phyloP scores from a whole-genome alignment of 345 rosid species.

The Euphorbia tirucalli region DNA sequence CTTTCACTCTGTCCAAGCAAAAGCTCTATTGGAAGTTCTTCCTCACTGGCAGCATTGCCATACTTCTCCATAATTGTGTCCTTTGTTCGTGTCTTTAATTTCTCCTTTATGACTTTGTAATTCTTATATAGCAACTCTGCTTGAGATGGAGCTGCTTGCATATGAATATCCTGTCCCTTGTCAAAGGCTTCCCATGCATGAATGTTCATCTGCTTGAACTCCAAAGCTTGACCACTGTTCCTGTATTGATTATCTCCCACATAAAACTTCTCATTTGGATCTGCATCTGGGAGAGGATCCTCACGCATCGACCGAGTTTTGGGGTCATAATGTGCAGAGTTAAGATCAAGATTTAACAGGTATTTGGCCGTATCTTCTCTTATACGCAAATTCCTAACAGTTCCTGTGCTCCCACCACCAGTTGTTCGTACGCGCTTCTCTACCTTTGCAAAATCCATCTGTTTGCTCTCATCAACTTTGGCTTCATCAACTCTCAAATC shows the following conservation, averaged over 20 bases:
- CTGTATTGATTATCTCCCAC: slow-evolving; percentile 73
- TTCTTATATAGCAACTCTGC: slow-evolving; percentile 59
- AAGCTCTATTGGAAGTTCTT: slow-evolving; percentile 61
- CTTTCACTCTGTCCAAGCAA: slow-evolving; percentile 64
- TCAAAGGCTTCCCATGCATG: slow-evolving; percentile 71
- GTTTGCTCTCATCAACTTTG: slow-evolving; percentile 82
- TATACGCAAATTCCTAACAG: slow-evolving; percentile 87
- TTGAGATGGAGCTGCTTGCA: slow-evolving; percentile 75
- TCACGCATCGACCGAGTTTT: slow-evolving; percentile 77
- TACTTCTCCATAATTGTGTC: slow-evolving; percentile 59
- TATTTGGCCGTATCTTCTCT: slow-evolving; percentile 80
- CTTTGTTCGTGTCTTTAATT: slow-evolving; percentile 45
- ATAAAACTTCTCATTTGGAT: slow-evolving; percentile 72
- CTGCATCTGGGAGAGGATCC: slow-evolving; percentile 80
- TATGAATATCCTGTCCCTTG: slow-evolving; percentile 71
- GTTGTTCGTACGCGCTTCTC: slow-evolving; percentile 97
- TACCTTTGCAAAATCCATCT: slow-evolving; percentile 96
- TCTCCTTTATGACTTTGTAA: slow-evolving; percentile 47
- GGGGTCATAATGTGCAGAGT: slow-evolving; percentile 77
- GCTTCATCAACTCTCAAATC: slow-evolving; percentile 87
- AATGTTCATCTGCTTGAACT: slow-evolving; percentile 60
- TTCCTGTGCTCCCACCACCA: slow-evolving; percentile 98
- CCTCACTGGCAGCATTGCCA: slow-evolving; percentile 67
- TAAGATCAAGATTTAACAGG: slow-evolving; percentile 67
- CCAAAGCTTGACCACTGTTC: slow-evolving; percentile 68